Percentiles rank a stretch among this genome's conserved stretches.
Conservation (phyloP, 495 filamentous ascomycete genomes). For the Xylaria venustula region DNA sequence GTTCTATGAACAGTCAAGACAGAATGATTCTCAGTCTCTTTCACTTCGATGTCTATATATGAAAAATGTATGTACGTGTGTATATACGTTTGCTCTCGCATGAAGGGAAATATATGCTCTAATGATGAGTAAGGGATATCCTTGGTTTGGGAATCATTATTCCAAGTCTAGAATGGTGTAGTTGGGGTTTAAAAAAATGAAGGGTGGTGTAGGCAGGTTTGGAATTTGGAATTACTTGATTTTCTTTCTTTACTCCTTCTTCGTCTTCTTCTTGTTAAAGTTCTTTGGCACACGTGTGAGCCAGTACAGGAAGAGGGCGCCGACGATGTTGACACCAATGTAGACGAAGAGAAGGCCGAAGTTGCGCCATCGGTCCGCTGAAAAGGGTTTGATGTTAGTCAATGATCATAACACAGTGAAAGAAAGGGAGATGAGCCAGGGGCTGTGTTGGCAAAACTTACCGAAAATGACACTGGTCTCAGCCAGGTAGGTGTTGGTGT, state of each 20-base stretch:
- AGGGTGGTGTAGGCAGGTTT: too few relatives aligned
- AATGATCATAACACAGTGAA: background rate
- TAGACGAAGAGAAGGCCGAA: slow-evolving; percentile 69
- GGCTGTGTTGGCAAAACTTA: slow-evolving; percentile 18
- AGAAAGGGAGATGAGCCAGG: background rate
- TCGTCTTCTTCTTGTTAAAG: slow-evolving; percentile 44
- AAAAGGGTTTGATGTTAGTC: slow-evolving; percentile 12
- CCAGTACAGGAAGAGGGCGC: slow-evolving; percentile 76
- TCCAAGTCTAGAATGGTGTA: too few relatives aligned
- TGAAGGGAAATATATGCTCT: too few relatives aligned
- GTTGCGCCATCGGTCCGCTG: slow-evolving; percentile 62
- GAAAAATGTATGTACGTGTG: too few relatives aligned
- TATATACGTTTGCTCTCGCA: too few relatives aligned
- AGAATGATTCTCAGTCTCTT: too few relatives aligned
- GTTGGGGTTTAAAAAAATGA: too few relatives aligned
- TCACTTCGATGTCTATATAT: too few relatives aligned
- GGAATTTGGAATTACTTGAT: too few relatives aligned
- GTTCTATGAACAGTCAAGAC: too few relatives aligned
- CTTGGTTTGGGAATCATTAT: too few relatives aligned
- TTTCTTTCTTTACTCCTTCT: slow-evolving; percentile 25
- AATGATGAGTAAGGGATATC: too few relatives aligned
- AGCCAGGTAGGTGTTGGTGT: slow-evolving; percentile 63
- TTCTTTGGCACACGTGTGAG: slow-evolving; percentile 71
- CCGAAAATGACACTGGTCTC: slow-evolving; percentile 48
- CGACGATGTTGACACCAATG: slow-evolving; percentile 74